Conservation (phyloP, 306 rosid species). For the Cajanus cajan region DNA sequence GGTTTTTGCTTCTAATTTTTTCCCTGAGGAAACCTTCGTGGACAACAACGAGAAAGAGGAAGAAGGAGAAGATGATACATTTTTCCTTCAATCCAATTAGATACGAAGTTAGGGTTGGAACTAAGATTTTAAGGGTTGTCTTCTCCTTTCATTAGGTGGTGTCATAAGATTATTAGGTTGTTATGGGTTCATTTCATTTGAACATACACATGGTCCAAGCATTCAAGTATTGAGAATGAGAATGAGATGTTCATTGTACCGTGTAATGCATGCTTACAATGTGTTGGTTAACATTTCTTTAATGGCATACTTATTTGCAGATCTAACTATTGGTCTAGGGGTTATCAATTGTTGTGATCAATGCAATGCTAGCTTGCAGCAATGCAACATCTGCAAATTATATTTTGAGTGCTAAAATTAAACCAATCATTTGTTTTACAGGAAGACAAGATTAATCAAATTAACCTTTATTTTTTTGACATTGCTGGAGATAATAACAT, state of each 20-base stretch:
- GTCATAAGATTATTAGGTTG: no score
- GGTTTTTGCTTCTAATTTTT: no score
- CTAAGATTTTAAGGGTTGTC: no score
- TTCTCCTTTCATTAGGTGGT: no score
- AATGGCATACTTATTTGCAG: conserved; percentile 9
- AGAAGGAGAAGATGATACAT: no score
- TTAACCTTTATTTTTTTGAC: conserved; percentile 80
- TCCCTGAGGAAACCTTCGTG: no score
- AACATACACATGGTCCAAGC: background rate
- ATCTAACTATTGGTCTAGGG: conserved; percentile 50
- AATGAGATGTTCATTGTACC: conserved; percentile 7
- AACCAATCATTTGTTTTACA: conserved; percentile 58
- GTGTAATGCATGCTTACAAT: conserved; percentile 5
- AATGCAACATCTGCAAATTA: conserved; percentile 85
- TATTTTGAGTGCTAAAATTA: conserved; percentile 68
- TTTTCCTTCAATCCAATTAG: no score
- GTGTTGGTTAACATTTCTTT: background rate
- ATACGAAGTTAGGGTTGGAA: no score
- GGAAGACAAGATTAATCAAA: conserved; percentile 59
- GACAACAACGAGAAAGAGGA: no score
- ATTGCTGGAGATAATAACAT: conserved; percentile 52
- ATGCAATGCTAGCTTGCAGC: conserved; percentile 61
- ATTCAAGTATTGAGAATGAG: background rate
- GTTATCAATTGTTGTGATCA: conserved; percentile 46
- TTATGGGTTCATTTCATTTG: no score